A percentile compares a stretch with the other conserved stretches of the same genome.
Conservation (phyloP, 495 filamentous ascomycete species). For the Sabuloglossum arenarium region DNA sequence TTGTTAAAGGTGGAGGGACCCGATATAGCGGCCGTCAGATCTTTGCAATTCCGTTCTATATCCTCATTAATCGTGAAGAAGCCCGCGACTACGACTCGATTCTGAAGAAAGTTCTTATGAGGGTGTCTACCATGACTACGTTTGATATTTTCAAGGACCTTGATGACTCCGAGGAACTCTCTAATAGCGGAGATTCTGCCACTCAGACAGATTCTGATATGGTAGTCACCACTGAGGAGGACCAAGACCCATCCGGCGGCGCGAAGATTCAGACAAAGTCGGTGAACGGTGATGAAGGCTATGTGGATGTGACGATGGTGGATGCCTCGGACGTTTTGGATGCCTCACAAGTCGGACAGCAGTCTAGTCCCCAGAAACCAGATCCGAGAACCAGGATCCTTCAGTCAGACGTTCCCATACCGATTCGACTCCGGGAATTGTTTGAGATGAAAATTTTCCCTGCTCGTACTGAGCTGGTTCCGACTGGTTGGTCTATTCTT, state of each 20-base stretch:
- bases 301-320: conserved; percentile 77
- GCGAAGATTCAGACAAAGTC: conserved; percentile 51
- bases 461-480: conserved; percentile 31
- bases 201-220: conserved; percentile 46
- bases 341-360: background rate
- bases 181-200: conserved; percentile 10
- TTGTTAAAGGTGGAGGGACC: conserved; percentile 26
- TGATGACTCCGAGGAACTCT: conserved; percentile 18
- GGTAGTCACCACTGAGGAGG: conserved; percentile 49
- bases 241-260: conserved; percentile 47
- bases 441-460: conserved; percentile 47
- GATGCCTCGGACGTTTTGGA: conserved; percentile 20
- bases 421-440: conserved; percentile 36
- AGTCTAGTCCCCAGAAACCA: background rate
- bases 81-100: conserved; percentile 35
- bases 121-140: conserved; percentile 39
- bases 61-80: conserved; percentile 40
- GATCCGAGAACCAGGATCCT: background rate
- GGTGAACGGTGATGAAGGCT: conserved; percentile 72
- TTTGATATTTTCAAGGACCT: conserved; percentile 33
- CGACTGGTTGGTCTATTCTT: conserved; percentile 40
- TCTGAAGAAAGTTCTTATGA: conserved; percentile 35
- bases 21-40: conserved; percentile 19
- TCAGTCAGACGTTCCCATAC: conserved; percentile 19
- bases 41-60: conserved; percentile 37